These are phyloP conservation scores for Picea mariana DNA, from an alignment of 83 land plant genomes.

Conservation along the genomic window DNA sequence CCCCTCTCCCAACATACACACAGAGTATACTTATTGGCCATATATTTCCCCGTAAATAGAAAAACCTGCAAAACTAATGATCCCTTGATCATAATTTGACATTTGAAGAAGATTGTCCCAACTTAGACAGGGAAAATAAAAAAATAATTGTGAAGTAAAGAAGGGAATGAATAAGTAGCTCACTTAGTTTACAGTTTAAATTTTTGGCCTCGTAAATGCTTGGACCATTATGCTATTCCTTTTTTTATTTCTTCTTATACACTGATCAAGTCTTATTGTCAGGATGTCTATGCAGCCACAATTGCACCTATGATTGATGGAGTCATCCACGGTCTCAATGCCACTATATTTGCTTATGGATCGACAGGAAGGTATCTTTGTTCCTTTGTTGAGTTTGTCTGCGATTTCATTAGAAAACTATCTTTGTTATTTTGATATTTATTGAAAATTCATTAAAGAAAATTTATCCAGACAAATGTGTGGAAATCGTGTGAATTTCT, in stretches of 20 bases:
- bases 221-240: not conserved
- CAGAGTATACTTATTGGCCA: not conserved
- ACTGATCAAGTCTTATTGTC: slow-evolving; percentile 2
- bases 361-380: slow-evolving; percentile 93
- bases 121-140: too few relatives aligned
- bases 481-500: not conserved
- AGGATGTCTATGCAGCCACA: slow-evolving; percentile 84
- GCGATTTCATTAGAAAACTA: not conserved
- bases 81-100: not conserved
- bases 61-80: not conserved
- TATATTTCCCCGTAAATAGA: not conserved
- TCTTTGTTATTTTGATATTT: not conserved
- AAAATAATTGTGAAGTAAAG: too few relatives aligned
- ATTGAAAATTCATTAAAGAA: too few relatives aligned
- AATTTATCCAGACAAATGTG: not conserved
- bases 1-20: not conserved
- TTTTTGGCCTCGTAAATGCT: not conserved
- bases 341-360: slow-evolving; percentile 97
- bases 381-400: not conserved
- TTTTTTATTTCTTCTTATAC: slow-evolving; percentile 9
- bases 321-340: slow-evolving; percentile 92
- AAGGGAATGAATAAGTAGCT: not conserved
- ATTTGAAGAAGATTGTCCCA: too few relatives aligned
- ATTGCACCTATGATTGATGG: slow-evolving; percentile 77
- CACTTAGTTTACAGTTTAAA: not conserved